phyloP scores from a whole-genome alignment of 148 eudicot species.

The Fagopyrum esculentum region DNA sequence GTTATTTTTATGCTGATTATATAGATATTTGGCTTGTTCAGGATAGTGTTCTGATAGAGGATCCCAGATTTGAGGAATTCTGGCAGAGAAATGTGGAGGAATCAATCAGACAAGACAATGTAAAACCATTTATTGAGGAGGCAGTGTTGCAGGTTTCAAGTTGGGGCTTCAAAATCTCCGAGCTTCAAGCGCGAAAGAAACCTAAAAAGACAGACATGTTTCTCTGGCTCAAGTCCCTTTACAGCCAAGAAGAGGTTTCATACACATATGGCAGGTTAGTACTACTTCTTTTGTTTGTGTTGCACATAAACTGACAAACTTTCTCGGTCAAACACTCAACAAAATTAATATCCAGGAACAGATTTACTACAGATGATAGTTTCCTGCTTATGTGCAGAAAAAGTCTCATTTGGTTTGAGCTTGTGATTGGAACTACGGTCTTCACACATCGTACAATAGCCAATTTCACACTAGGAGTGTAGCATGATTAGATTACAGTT shows the following conservation, averaged over 20 bases:
- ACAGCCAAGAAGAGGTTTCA: constrained; percentile 37
- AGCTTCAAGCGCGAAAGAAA: constrained; percentile 42
- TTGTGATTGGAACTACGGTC: no score
- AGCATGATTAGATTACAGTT: no score
- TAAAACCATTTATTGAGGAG: constrained; percentile 63
- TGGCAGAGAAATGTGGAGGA: constrained; percentile 34
- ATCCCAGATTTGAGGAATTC: constrained; percentile 29
- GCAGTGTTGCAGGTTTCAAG: constrained; percentile 49
- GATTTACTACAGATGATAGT: no score
- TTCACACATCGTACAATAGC: no score
- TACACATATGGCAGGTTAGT: constrained; percentile 75
- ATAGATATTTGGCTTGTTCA: constrained; percentile 17
- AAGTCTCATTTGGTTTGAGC: no score
- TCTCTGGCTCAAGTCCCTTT: constrained; percentile 48
- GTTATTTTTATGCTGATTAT: not conserved
- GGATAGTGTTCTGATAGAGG: constrained; percentile 50
- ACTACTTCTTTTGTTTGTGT: not conserved
- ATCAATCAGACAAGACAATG: constrained; percentile 57
- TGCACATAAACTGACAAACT: not conserved
- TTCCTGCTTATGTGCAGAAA: no score
- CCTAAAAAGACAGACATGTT: constrained; percentile 28
- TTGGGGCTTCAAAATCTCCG: constrained; percentile 67
- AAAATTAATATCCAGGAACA: not conserved
- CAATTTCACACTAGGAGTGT: no score
- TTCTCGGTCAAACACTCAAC: not conserved